These are phyloP conservation scores for Sporothrix protearum DNA, from an alignment of 2,329 filamentous ascomycete species.

Conservation along the genomic window DNA sequence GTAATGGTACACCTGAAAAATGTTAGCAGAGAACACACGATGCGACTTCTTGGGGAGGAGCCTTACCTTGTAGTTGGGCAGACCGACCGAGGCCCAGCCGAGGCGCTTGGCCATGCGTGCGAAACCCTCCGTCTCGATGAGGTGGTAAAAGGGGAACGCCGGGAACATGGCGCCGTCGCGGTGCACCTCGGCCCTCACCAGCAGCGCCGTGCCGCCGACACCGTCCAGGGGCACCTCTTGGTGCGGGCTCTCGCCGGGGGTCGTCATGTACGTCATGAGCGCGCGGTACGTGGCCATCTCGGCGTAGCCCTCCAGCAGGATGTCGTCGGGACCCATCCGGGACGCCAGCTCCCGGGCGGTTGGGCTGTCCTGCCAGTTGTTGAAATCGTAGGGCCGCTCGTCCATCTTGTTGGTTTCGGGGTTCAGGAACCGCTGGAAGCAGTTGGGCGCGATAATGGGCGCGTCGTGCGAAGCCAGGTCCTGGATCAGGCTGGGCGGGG, in stretches of 20 bases:
- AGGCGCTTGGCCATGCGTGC: slow-evolving; percentile 92
- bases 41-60: slow-evolving; percentile 21
- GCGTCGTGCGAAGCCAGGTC: slow-evolving; percentile 85
- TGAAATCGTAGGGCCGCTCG: slow-evolving; percentile 90
- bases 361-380: slow-evolving; percentile 92
- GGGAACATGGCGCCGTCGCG: slow-evolving; percentile 98
- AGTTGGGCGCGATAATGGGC: slow-evolving; percentile 91
- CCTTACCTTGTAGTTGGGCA: slow-evolving; percentile 93
- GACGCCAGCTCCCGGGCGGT: slow-evolving; percentile 70
- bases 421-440: slow-evolving; percentile 82
- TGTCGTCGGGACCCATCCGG: slow-evolving; percentile 85
- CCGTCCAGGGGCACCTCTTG: slow-evolving; percentile 77
- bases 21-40: background rate
- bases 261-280: slow-evolving; percentile 81
- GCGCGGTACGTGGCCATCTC: slow-evolving; percentile 90
- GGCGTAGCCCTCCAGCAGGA: slow-evolving; percentile 86
- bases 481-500: slow-evolving; percentile 78
- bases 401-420: slow-evolving; percentile 63
- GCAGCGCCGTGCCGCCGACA: slow-evolving; percentile 84
- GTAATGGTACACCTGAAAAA: slow-evolving; percentile 74
- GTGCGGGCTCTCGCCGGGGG: slow-evolving; percentile 53
- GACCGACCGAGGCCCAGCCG: slow-evolving; percentile 79
- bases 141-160: slow-evolving; percentile 89
- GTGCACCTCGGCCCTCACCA: slow-evolving; percentile 96
- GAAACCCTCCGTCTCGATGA: slow-evolving; percentile 97